phyloP scores from a whole-genome alignment of 2,329 filamentous ascomycete species.

The Plectosphaerella cucumerina region DNA sequence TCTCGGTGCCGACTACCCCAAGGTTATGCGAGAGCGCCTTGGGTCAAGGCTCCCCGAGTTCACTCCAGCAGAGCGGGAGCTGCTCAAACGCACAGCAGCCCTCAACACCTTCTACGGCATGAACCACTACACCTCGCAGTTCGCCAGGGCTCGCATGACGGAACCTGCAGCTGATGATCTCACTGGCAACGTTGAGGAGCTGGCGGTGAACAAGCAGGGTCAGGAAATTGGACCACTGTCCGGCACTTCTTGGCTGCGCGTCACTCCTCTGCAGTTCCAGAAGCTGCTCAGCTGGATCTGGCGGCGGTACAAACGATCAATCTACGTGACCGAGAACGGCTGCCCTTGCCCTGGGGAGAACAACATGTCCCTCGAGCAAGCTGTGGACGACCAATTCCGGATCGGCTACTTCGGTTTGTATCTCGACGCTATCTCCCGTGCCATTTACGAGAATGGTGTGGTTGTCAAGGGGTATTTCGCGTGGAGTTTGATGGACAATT shows the following conservation, averaged over 20 bases:
- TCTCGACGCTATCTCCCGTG: slow-evolving; percentile 19
- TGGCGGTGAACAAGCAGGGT: slow-evolving; percentile 21
- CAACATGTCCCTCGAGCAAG: slow-evolving; percentile 6
- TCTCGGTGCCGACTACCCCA: slow-evolving; percentile 16
- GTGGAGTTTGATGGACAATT: slow-evolving; percentile 30
- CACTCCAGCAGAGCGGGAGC: slow-evolving; percentile 18
- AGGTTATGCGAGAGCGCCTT: slow-evolving; percentile 20
- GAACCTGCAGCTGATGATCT: slow-evolving; percentile 19
- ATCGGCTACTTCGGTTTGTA: slow-evolving; percentile 15
- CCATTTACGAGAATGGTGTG: slow-evolving; percentile 22
- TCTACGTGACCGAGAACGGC: slow-evolving; percentile 26
- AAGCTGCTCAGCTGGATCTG: slow-evolving; percentile 23
- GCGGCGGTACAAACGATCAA: slow-evolving; percentile 19
- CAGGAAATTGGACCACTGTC: slow-evolving; percentile 10
- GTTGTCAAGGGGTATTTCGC: slow-evolving; percentile 27
- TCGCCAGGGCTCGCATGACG: slow-evolving; percentile 20
- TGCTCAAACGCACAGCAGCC: slow-evolving; percentile 16
- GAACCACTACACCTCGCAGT: slow-evolving; percentile 36
- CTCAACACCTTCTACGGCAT: slow-evolving; percentile 33
- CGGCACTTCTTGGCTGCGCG: slow-evolving; percentile 7
- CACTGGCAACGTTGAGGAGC: slow-evolving; percentile 17
- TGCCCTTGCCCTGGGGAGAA: slow-evolving; percentile 22
- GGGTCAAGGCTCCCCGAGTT: slow-evolving; percentile 24
- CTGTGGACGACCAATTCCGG: slow-evolving; percentile 12
- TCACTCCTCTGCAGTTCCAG: slow-evolving; percentile 19